Evolutionary conservation across 257 asterid genomes (phyloP).

Genomic region (Eucommia ulmoides): DNA sequence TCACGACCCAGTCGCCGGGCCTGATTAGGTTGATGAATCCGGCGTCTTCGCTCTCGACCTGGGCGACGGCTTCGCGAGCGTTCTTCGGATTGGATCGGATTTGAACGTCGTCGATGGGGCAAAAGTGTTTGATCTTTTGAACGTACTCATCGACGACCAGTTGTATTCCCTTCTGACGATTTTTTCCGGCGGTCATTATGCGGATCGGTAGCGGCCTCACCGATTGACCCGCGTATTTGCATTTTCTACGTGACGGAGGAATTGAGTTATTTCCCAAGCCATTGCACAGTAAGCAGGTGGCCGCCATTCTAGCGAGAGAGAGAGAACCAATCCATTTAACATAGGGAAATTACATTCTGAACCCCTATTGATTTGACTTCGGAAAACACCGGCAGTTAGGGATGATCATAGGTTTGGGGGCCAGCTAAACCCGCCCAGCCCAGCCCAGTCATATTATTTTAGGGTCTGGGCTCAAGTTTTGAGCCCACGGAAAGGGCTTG

Average conservation of each 20-base stretch:
- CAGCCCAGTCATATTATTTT: too few species aligned
- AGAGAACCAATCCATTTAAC: too few species aligned
- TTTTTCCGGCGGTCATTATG: conserved; percentile 71
- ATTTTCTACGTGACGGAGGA: not conserved
- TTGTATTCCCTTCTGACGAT: conserved; percentile 66
- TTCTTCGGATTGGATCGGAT: conserved; percentile 71
- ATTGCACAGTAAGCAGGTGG: too few species aligned
- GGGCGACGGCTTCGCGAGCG: conserved; percentile 66
- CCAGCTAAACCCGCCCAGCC: too few species aligned
- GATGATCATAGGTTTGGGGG: too few species aligned
- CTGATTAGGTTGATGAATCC: conserved; percentile 46
- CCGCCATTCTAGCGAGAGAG: too few species aligned
- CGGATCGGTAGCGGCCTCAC: conserved; percentile 76
- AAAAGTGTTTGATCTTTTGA: conserved; percentile 53
- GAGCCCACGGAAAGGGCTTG: too few species aligned
- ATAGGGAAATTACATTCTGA: too few species aligned
- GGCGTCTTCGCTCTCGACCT: conserved; percentile 70
- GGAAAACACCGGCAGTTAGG: too few species aligned
- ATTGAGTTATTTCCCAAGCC: too few species aligned
- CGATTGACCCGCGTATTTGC: conserved; percentile 42
- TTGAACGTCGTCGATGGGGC: conserved; percentile 61
- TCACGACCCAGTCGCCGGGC: conserved; percentile 64
- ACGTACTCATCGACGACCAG: conserved; percentile 59
- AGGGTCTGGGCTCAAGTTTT: too few species aligned
- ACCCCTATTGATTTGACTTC: too few species aligned